Conservation (phyloP, 805 yeast genomes). For the Yarrowia deformans region DNA sequence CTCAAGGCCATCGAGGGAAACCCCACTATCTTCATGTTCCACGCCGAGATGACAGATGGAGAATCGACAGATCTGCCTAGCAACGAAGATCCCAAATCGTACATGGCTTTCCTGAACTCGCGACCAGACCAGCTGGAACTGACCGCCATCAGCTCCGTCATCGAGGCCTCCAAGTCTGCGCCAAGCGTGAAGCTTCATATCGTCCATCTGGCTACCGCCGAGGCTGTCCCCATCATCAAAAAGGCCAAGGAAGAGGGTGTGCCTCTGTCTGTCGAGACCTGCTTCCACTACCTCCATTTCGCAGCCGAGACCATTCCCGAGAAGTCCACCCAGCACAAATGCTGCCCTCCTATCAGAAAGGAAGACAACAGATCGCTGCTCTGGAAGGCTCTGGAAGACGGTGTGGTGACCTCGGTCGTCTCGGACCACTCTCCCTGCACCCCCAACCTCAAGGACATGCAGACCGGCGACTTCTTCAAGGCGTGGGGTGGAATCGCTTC, state of each 20-base stretch:
- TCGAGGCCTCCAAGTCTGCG: slow-evolving; percentile 60
- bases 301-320: slow-evolving; percentile 79
- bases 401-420: slow-evolving; percentile 80
- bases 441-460: slow-evolving; percentile 83
- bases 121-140: slow-evolving; percentile 90
- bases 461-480: slow-evolving; percentile 82
- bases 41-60: slow-evolving; percentile 75
- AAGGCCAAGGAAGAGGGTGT: slow-evolving; percentile 61
- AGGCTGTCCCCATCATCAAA: slow-evolving; percentile 75
- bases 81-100: slow-evolving; percentile 62
- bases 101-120: slow-evolving; percentile 77
- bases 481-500: slow-evolving; percentile 98
- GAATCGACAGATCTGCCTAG: slow-evolving; percentile 42
- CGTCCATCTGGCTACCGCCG: slow-evolving; percentile 87
- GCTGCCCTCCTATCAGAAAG: slow-evolving; percentile 93
- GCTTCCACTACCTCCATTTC: slow-evolving; percentile 87
- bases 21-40: slow-evolving; percentile 84
- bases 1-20: slow-evolving; percentile 66
- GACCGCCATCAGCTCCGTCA: slow-evolving; percentile 77
- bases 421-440: slow-evolving; percentile 97
- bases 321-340: slow-evolving; percentile 83
- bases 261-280: slow-evolving; percentile 82
- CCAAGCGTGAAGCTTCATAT: slow-evolving; percentile 67
- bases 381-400: slow-evolving; percentile 77
- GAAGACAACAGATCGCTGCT: slow-evolving; percentile 71